Evolutionary conservation across 306 rosid genomes (phyloP).

Genomic region (Prunus kanzakura): DNA sequence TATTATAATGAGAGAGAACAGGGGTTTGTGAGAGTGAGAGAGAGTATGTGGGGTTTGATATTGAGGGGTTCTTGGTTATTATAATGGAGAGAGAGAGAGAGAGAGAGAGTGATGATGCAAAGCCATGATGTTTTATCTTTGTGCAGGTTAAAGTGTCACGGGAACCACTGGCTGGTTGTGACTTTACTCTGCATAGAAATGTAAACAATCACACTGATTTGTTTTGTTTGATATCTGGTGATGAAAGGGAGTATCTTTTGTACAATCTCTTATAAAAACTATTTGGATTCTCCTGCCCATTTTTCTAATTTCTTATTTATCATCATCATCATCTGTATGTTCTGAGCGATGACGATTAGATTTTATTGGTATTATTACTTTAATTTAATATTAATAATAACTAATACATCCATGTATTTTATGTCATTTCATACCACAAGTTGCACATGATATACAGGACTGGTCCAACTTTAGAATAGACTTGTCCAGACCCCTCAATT

Average conservation of each 20-base stretch:
- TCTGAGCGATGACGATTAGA: not conserved
- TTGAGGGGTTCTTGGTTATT: conserved; percentile 3
- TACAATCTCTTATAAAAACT: conserved; percentile 9
- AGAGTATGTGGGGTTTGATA: conserved; percentile 17
- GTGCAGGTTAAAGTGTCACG: conserved; percentile 67
- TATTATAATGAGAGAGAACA: conserved; percentile 9
- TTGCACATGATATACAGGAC: not conserved
- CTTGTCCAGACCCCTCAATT: not conserved
- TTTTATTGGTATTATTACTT: not conserved
- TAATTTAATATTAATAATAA: too few species aligned
- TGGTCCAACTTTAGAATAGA: not conserved
- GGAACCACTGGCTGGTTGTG: conserved; percentile 43
- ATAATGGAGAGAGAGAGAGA: conserved; percentile 1
- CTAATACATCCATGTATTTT: not conserved
- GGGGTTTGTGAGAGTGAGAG: conserved; percentile 6
- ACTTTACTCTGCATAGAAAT: conserved; percentile 31
- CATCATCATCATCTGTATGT: not conserved
- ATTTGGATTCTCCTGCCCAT: conserved; percentile 29
- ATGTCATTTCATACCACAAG: not conserved
- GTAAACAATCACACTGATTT: conserved; percentile 15
- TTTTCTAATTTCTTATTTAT: not conserved
- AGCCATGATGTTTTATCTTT: conserved; percentile 29
- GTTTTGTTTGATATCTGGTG: conserved; percentile 21
- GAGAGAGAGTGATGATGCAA: conserved; percentile 25
- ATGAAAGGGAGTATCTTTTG: conserved; percentile 36